Conservation (phyloP, 371 early-diverging fungal genomes). For the Saksenaea oblongispora region DNA sequence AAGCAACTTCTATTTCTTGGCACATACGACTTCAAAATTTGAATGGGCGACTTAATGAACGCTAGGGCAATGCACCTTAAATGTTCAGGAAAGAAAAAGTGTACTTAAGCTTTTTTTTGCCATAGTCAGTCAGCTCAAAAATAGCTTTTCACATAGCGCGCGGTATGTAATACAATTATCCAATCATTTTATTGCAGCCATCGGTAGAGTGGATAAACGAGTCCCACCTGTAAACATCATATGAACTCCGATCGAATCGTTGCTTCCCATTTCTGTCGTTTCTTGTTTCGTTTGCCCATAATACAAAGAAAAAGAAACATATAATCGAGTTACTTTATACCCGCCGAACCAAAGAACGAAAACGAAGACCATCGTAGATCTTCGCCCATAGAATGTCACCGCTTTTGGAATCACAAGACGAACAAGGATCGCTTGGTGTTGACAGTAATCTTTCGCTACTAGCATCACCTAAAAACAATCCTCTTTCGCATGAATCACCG, state of each 20-base stretch:
- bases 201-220: too few relatives aligned
- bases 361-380: background rate
- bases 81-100: too few relatives aligned
- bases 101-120: too few relatives aligned
- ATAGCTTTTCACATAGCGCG: too few relatives aligned
- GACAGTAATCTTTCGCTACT: constrained; percentile 4
- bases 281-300: background rate
- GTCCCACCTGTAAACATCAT: background rate
- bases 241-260: background rate
- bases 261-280: background rate
- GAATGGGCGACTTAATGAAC: too few relatives aligned
- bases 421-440: constrained; percentile 2
- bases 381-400: constrained; percentile 2
- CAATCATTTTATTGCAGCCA: too few relatives aligned
- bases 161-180: too few relatives aligned
- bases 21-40: too few relatives aligned
- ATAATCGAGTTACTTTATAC: background rate
- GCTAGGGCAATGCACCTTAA: too few relatives aligned
- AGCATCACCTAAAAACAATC: background rate
- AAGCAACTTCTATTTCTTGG: too few relatives aligned
- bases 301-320: background rate
- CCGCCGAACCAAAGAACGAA: background rate
- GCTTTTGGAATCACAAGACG: constrained; percentile 1
- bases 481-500: constrained; percentile 2
- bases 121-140: too few relatives aligned